Percentiles rank a stretch among this genome's conserved stretches.
These are phyloP conservation scores for Cyclaneusma minus DNA, from an alignment of 2,329 filamentous ascomycete species.

Conservation along the genomic window DNA sequence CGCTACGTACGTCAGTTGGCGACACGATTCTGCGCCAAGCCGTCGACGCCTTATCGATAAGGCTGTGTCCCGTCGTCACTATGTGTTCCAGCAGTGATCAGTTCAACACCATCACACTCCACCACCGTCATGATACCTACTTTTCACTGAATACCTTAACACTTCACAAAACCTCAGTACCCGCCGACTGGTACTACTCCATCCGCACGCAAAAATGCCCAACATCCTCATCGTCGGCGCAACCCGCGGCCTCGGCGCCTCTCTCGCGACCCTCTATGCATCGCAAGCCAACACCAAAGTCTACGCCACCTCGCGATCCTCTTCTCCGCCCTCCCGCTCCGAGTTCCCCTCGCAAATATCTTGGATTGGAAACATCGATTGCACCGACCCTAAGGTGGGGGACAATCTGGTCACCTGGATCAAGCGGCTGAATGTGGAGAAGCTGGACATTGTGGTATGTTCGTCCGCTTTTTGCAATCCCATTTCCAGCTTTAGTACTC, in stretches of 20 bases:
- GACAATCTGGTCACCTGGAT: constrained; percentile 30
- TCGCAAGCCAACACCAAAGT: constrained; percentile 30
- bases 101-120: too few relatives aligned
- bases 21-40: too few relatives aligned
- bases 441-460: constrained; percentile 29
- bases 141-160: too few relatives aligned
- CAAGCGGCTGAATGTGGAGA: constrained; percentile 15
- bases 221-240: constrained; percentile 49
- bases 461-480: neutral
- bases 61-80: too few relatives aligned
- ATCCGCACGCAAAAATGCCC: too few relatives aligned
- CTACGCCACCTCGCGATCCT: constrained; percentile 41
- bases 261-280: constrained; percentile 42
- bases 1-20: too few relatives aligned
- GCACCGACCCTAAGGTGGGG: constrained; percentile 31
- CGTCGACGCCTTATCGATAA: too few relatives aligned
- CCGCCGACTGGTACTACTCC: constrained; percentile 2
- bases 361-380: constrained; percentile 45
- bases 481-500: constrained; percentile 10
- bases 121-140: too few relatives aligned
- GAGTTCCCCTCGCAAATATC: constrained; percentile 25
- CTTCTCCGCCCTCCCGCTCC: constrained; percentile 24
- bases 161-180: constrained; percentile 4
- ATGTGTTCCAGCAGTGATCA: too few relatives aligned
- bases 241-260: constrained; percentile 51